Evolutionary conservation across 2,329 filamentous ascomycete genomes (phyloP).

Genomic region (Arachnomyces sp.): DNA sequence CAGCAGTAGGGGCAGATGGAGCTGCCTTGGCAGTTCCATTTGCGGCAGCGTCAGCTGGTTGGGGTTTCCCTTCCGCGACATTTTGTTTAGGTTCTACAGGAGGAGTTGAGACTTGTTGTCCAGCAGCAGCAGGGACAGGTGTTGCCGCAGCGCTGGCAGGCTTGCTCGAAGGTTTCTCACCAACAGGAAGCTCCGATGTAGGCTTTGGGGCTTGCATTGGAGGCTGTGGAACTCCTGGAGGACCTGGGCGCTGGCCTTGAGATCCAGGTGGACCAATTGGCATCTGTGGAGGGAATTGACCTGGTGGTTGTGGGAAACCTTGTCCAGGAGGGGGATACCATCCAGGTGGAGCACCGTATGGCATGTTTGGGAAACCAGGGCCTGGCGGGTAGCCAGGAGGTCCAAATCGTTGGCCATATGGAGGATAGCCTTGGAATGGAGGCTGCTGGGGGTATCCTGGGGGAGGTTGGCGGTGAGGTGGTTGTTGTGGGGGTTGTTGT

Average conservation of each 20-base stretch:
- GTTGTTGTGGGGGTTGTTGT: slow-evolving; percentile 8
- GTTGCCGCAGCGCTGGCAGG: slow-evolving; percentile 22
- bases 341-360: slow-evolving; percentile 64
- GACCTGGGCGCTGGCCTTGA: slow-evolving; percentile 26
- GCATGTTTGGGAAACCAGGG: slow-evolving; percentile 64
- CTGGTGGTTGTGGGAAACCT: slow-evolving; percentile 61
- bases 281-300: slow-evolving; percentile 54
- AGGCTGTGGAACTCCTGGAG: slow-evolving; percentile 21
- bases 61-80: slow-evolving; percentile 29
- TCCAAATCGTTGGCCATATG: slow-evolving; percentile 39
- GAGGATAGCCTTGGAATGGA: slow-evolving; percentile 36
- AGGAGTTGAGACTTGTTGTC: slow-evolving; percentile 21
- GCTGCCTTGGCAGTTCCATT: slow-evolving; percentile 10
- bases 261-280: slow-evolving; percentile 50
- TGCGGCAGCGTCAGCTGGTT: slow-evolving; percentile 17
- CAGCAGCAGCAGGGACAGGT: slow-evolving; percentile 20
- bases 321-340: slow-evolving; percentile 72
- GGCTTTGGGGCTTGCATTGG: slow-evolving; percentile 21
- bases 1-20: slow-evolving; percentile 7
- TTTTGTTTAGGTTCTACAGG: slow-evolving; percentile 32
- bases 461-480: slow-evolving; percentile 6
- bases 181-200: slow-evolving; percentile 37
- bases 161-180: slow-evolving; percentile 29
- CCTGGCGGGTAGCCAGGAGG: slow-evolving; percentile 43
- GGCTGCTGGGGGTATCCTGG: slow-evolving; percentile 24